Evolutionary conservation across 2,329 filamentous ascomycete genomes (phyloP).

Genomic region (Tolypocladium cylindrosporum): DNA sequence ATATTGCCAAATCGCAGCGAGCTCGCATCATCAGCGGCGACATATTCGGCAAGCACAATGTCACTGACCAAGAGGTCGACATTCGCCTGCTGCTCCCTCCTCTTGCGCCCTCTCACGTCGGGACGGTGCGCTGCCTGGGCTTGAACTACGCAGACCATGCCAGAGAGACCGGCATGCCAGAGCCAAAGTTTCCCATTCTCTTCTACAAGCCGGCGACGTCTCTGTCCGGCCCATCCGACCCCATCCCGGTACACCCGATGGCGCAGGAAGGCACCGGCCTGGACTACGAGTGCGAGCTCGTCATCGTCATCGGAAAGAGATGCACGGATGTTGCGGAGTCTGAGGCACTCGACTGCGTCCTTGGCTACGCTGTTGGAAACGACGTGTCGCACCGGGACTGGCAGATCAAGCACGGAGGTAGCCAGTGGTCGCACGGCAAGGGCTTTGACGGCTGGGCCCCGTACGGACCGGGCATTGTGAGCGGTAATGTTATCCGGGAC

Average conservation of each 20-base stretch:
- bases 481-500: constrained; percentile 40
- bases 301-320: constrained; percentile 60
- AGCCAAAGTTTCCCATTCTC: constrained; percentile 61
- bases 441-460: constrained; percentile 70
- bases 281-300: constrained; percentile 75
- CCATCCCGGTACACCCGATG: constrained; percentile 54
- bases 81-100: constrained; percentile 52
- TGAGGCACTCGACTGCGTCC: constrained; percentile 58
- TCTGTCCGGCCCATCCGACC: constrained; percentile 52
- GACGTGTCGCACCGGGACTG: constrained; percentile 75
- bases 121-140: constrained; percentile 59
- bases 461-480: constrained; percentile 62
- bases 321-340: constrained; percentile 55
- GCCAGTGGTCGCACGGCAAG: constrained; percentile 65
- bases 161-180: constrained; percentile 56
- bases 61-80: constrained; percentile 51
- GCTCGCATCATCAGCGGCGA: constrained; percentile 55
- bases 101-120: constrained; percentile 50
- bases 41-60: constrained; percentile 53
- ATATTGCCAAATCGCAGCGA: constrained; percentile 49
- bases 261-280: constrained; percentile 57
- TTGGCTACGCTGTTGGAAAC: constrained; percentile 68
- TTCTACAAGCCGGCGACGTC: constrained; percentile 57
- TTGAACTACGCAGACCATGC: constrained; percentile 66
- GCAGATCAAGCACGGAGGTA: constrained; percentile 57